Conservation (phyloP, 192 early-diverging fungal species). For the Coemansia nantahalensis region DNA sequence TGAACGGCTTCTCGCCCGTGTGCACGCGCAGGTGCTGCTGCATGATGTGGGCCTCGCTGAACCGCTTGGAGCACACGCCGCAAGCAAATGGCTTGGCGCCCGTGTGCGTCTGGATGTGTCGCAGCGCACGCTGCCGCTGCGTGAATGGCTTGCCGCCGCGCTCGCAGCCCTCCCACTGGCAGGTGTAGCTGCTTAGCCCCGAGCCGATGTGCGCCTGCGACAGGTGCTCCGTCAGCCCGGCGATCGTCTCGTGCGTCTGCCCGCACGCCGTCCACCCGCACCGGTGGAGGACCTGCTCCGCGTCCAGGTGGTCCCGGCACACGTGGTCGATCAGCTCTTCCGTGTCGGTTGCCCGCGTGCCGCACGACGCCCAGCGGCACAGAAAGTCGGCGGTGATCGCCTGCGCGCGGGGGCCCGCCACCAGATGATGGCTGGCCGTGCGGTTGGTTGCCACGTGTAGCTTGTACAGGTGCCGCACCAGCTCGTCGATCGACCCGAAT, state of each 20-base stretch:
- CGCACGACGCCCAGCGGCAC: constrained; percentile 66
- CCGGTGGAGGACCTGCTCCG: constrained; percentile 52
- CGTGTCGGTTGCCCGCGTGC: constrained; percentile 48
- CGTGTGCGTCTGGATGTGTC: constrained; percentile 85
- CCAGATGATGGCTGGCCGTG: neutral
- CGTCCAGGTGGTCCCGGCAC: constrained; percentile 56
- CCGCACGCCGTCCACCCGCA: constrained; percentile 74
- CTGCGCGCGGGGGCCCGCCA: neutral
- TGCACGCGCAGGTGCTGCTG: constrained; percentile 74
- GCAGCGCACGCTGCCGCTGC: constrained; percentile 67
- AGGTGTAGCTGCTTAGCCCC: constrained; percentile 48
- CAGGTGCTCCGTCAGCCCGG: constrained; percentile 44
- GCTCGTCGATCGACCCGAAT: constrained; percentile 45
- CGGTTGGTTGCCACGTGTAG: constrained; percentile 50
- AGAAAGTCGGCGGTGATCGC: constrained; percentile 18
- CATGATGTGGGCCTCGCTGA: constrained; percentile 79
- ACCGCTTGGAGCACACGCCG: constrained; percentile 69
- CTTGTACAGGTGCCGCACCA: constrained; percentile 52
- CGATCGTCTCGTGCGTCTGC: constrained; percentile 28
- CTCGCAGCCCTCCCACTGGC: constrained; percentile 55
- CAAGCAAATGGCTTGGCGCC: constrained; percentile 83
- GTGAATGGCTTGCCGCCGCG: constrained; percentile 65
- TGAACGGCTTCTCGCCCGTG: constrained; percentile 74
- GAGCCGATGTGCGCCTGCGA: constrained; percentile 41
- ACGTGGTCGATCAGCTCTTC: constrained; percentile 63